Conservation (phyloP, 1,139 yeast species). For the Yamadazyma dendronema region DNA sequence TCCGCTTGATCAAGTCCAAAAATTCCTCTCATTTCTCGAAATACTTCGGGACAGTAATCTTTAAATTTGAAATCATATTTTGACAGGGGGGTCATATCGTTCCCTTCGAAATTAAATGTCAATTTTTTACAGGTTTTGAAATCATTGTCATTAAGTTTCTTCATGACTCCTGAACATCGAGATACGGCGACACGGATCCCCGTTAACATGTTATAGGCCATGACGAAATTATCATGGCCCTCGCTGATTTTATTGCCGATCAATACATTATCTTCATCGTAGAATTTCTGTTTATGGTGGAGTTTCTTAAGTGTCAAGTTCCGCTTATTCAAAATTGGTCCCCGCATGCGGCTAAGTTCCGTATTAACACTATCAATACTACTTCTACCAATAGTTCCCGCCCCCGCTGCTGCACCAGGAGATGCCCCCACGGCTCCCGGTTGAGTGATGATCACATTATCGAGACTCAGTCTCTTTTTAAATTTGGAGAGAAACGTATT, state of each 20-base stretch:
- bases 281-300: slow-evolving; percentile 34
- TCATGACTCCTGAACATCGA: slow-evolving; percentile 83
- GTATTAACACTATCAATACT: slow-evolving; percentile 9
- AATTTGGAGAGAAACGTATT: slow-evolving; percentile 5
- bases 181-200: slow-evolving; percentile 96
- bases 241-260: slow-evolving; percentile 84
- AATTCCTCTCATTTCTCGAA: slow-evolving; percentile 72
- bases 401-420: background rate
- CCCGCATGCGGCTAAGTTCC: slow-evolving; percentile 45
- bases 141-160: slow-evolving; percentile 66
- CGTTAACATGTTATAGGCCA: slow-evolving; percentile 96
- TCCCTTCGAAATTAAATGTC: slow-evolving; percentile 85
- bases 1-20: slow-evolving; percentile 96
- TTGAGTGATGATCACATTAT: slow-evolving; percentile 1
- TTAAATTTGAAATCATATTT: slow-evolving; percentile 95
- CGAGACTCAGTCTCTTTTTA: slow-evolving; percentile 7
- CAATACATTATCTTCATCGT: slow-evolving; percentile 63
- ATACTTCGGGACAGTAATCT: slow-evolving; percentile 94
- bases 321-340: slow-evolving; percentile 45
- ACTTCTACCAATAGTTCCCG: background rate
- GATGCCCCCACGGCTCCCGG: background rate
- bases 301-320: slow-evolving; percentile 23
- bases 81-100: slow-evolving; percentile 87
- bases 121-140: slow-evolving; percentile 72
- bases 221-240: slow-evolving; percentile 89